A percentile compares a stretch with the other conserved stretches of the same genome.
phyloP scores from a whole-genome alignment of 148 eudicot genomes.

The Amaranthus hypochondriacus region DNA sequence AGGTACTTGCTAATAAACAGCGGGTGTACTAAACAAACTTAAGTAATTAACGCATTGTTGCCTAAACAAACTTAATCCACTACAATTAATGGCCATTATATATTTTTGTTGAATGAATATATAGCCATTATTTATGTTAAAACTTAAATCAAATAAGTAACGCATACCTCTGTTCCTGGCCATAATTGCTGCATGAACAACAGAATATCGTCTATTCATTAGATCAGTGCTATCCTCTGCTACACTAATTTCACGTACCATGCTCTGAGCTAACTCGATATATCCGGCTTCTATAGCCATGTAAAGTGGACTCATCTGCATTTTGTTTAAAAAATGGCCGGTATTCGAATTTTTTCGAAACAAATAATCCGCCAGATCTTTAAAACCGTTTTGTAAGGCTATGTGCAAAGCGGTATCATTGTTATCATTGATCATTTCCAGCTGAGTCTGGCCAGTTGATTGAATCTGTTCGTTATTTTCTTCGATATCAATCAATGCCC shows the following conservation, averaged over 20 bases:
- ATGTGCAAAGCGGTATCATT: not conserved
- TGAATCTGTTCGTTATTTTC: too few species aligned
- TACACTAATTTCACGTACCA: not conserved
- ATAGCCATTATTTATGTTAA: too few species aligned
- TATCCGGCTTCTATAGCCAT: not conserved
- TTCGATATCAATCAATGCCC: not conserved
- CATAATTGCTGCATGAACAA: not conserved
- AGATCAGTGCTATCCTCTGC: not conserved
- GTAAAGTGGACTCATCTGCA: not conserved
- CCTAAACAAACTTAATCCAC: too few species aligned
- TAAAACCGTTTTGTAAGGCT: not conserved
- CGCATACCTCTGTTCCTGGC: not conserved
- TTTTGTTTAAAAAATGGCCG: not conserved
- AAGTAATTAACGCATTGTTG: too few species aligned
- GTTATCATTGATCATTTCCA: not conserved
- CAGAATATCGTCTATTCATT: not conserved
- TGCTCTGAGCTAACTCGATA: not conserved
- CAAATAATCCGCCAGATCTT: not conserved
- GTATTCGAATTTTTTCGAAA: not conserved
- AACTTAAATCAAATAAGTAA: too few species aligned
- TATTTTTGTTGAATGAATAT: too few species aligned
- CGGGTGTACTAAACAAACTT: too few species aligned
- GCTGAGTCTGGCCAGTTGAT: not conserved
- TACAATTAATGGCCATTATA: too few species aligned
- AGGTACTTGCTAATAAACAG: too few species aligned